Evolutionary conservation across 2,329 filamentous ascomycete genomes (phyloP).

Genomic region (Aciculosporium take): DNA sequence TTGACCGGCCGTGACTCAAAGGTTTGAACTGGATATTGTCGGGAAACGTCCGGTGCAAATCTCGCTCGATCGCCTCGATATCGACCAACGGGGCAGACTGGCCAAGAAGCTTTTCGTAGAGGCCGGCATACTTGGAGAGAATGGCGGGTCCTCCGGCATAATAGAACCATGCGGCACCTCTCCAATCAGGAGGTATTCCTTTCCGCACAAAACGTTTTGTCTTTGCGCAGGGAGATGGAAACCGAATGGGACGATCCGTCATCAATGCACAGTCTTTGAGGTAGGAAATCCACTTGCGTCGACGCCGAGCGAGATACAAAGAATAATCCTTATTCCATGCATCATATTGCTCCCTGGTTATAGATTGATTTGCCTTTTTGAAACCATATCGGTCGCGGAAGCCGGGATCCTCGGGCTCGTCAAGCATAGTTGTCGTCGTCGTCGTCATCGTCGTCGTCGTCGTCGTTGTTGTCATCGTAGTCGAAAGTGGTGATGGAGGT

Average conservation of each 20-base stretch:
- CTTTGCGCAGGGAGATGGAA: slow-evolving; percentile 68
- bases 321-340: slow-evolving; percentile 65
- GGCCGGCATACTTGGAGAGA: slow-evolving; percentile 57
- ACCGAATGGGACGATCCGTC: slow-evolving; percentile 57
- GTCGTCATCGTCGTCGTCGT: neutral
- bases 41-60: slow-evolving; percentile 85
- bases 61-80: slow-evolving; percentile 81
- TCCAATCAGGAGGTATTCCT: slow-evolving; percentile 84
- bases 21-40: slow-evolving; percentile 88
- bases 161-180: slow-evolving; percentile 94
- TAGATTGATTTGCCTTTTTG: slow-evolving; percentile 70
- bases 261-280: slow-evolving; percentile 64
- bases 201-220: slow-evolving; percentile 85
- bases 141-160: slow-evolving; percentile 80
- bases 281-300: slow-evolving; percentile 68
- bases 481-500: slow-evolving; percentile 5
- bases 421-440: slow-evolving; percentile 5
- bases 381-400: slow-evolving; percentile 78
- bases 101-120: slow-evolving; percentile 59
- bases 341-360: slow-evolving; percentile 66
- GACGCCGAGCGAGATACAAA: slow-evolving; percentile 57
- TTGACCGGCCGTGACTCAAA: slow-evolving; percentile 18
- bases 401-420: slow-evolving; percentile 32
- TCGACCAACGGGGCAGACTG: slow-evolving; percentile 56
- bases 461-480: neutral